Base-by-base conservation (phyloP, 2,329 filamentous ascomycete genomes). In the Monilinia vaccinii-corymbosi region DNA sequence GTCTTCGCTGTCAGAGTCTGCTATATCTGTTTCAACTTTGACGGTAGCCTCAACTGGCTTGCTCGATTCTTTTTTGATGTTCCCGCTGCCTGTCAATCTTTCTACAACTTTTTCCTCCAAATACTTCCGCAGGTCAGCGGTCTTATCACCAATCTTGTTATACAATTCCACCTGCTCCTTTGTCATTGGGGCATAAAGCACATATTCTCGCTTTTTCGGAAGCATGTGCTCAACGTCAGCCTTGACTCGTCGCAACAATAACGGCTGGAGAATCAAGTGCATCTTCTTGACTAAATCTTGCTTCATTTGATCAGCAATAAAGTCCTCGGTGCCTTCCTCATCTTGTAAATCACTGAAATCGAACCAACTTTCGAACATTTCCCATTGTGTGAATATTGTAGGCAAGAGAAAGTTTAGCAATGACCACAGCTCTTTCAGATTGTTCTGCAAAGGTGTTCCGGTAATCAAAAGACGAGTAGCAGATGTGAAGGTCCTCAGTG, bases 161-260 rank as follows among this genome's bases (percentile, higher is more conserved):
- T 99, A 99, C 0, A 99, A 75, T 60, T 97, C 93, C 2, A 91
- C 90, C 71, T 99, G 94, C 66, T 94, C 91, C 28, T 85, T 82
- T 0, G 91, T 96, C 75, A 99, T 84, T 0, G 94, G 94, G 0
- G 94, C 94, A 68, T 94, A 97, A 0, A 99, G 77, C 3, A 99
- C 89, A 66, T 99, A 99, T 72, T 99, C 94, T 32, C 94, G 84
- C 77, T 99, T 99, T 74, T 93, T 95, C 0, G 94, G 94, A n/a
- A 99, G 79, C 51, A 91, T 83, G 2, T 86, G 86, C 58, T 96
- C 93, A 0, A 99, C 94, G 69, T 99, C 94, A 0, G 90, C 88
- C 74, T 99, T 99, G 64, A 99, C 82, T 21, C 94, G 82, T 1
- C 94, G 84, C 1, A 99, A 78, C 1, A 99, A 77, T 67, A 99